Base-by-base conservation (phyloP, 441 rosid genomes). In the Erodium trifolium region DNA sequence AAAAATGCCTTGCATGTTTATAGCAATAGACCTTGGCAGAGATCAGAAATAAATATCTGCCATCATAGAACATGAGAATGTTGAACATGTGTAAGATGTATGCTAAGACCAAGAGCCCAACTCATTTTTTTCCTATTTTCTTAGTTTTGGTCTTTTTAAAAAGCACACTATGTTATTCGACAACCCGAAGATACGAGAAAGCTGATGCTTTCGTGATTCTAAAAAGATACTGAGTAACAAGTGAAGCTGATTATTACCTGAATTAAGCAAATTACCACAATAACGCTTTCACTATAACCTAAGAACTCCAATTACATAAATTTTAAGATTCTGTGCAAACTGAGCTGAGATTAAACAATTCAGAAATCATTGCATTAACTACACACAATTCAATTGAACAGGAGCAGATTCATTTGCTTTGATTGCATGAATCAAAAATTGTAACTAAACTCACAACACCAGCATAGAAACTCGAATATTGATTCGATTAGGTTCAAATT, bases 21-120 rank as follows among this genome's bases (percentile, higher is more conserved):
- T 23, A 23, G 27, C 27, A 23, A 37, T 5, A 55, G 37, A 35
- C 59, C 8, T 67, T 69, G 67, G 34, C 67, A 65, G 49, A 11
- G 65, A 70, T 73, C 70, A 77, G 43, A 23, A 60, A 77, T 67
- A 39, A 57, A 70, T 10, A 9, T 66, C 71, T 72, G 72, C 60
- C 66, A 47, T 69, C 45, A 34, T 62, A 19, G 5, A 62, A 27
- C 2, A 62, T 62, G 16, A 62, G 14, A 62, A 29, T 8, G 18
- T 18, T 8, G 3, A 59, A 59, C 29, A 59, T 59, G 12, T 17
- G 11, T 16, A 57, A 53, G 19, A 14, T 18, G 27, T 62, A 27
- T 12, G 37, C 16, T 13, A 60, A 60, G 64, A 60, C 13, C 29
- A 59, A 8, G n/a, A 60, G 11, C 31, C 63, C 18, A 59, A 12